Evolutionary conservation across 495 filamentous ascomycete species (phyloP), one percentile per base, ranked within the genome.

Genomic region (Hypoxylon fuscum): DNA sequence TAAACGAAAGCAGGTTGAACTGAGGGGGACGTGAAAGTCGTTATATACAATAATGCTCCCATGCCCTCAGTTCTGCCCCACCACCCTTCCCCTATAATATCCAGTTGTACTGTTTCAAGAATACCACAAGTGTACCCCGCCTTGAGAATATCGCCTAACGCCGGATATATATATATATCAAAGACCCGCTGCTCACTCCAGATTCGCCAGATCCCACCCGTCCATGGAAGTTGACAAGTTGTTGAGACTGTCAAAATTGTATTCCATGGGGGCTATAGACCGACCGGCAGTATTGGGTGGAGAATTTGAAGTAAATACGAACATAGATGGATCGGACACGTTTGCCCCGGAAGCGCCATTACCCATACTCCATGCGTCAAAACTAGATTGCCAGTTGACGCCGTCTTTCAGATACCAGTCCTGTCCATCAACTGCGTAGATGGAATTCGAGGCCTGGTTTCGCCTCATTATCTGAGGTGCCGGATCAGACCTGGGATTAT

Each of bases 331-430:
- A 23, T 70, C 68, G 8, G 67, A 38, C 3, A 62, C 40, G 20
- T 47, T 49, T 14, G 55, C 10, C 12, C 61, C 57, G 25, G 54
- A 31, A 40, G 53, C 34, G 0, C 41, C 38, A 27, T 48, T 55
- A 12, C 60, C 61, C 49, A 74, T 56, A 4, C 64, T 72, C 79
- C 79, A 81, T 2, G 73, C 59, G 41, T 77, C 71, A 47, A 81
- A 81, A 12, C 76, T 68, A n/a, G 78, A 73, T 29, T 80, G 78
- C 79, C 79, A 81, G 38, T 71, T 77, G 4, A 79, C 79, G 18
- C 77, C 74, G 34, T 81, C 79, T 42, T 79, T 81, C 4, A 81
- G 63, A 57, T 79, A 81, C 79, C 79, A 81, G 18, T 80, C 78
- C 58, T 79, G 76, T 10, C 79, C 77, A 49, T 81, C 79, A 37